Evolutionary conservation across 768 basidiomycete species (phyloP), one percentile per base, ranked within the genome.

Genomic region (Kwoniella heveanensis): DNA sequence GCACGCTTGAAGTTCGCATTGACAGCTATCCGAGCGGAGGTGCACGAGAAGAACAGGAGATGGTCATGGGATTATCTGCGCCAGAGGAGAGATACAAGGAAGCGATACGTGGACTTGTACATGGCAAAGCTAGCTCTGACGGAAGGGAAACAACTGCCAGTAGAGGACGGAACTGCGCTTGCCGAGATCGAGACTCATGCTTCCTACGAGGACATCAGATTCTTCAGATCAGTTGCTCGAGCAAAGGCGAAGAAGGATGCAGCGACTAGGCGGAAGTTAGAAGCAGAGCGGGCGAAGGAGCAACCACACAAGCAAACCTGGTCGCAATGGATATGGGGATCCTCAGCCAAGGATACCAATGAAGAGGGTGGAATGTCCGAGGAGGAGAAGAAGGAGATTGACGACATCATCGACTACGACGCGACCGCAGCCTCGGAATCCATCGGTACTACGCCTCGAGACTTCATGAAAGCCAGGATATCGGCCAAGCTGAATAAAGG

Each of bases 31-130:
- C 74, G 90, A 44, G 85, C 86, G 64, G 91, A 88, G 66, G 87
- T 99, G 2, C 90, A 87, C 59, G 91, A 97, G 66, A 87, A 86
- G 73, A 86, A 87, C 64, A 84, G 85, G 54, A 88, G 87, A 76
- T 97, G 95, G 94, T 90, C 89, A 1, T 98, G 96, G 94, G 83
- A 82, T 4, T 91, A 91, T 80, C 90, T 99, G 77, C 86, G 86
- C 1, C 87, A 94, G 80, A 84, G 96, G 37, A 83, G 96, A 60
- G 88, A 97, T 75, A 91, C 92, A 72, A 85, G 96, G 62, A 88
- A 88, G 68, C 82, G 81, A 54, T 98, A 98, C 76, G 88, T 96
- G 44, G 84, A 86, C 17, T 81, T 96, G 17, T 98, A 79, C 60
- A 68, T 91, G 80, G 90, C 90, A 82, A 87, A 70, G 60, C 56